A percentile compares a stretch with the other conserved stretches of the same genome.
Evolutionary conservation across 768 basidiomycete species (phyloP).

Genomic region (Boletus reticuloceps): DNA sequence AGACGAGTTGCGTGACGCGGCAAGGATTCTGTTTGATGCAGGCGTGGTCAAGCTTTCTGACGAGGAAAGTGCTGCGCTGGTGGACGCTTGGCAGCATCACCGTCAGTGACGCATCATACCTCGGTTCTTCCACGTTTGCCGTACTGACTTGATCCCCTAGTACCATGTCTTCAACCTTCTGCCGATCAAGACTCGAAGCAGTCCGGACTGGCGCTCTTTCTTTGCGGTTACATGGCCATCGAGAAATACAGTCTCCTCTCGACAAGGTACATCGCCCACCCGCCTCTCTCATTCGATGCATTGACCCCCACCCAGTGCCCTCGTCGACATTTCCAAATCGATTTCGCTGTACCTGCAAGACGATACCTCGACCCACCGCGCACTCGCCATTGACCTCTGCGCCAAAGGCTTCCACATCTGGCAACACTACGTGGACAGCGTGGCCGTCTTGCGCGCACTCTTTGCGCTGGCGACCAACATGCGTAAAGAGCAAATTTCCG

Average conservation of each 20-base stretch:
- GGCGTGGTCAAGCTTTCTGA: slow-evolving; percentile 66
- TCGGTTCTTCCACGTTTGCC: background rate
- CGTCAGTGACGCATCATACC: slow-evolving; percentile 38
- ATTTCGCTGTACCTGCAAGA: slow-evolving; percentile 76
- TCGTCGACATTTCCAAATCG: slow-evolving; percentile 84
- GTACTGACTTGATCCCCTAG: slow-evolving; percentile 33
- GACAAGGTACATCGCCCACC: slow-evolving; percentile 48
- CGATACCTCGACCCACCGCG: slow-evolving; percentile 59
- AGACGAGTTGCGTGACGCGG: slow-evolving; percentile 78
- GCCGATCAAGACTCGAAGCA: slow-evolving; percentile 55
- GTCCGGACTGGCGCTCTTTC: slow-evolving; percentile 69
- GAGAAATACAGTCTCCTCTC: slow-evolving; percentile 78
- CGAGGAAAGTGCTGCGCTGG: slow-evolving; percentile 54
- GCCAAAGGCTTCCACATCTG: slow-evolving; percentile 90
- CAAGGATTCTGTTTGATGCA: slow-evolving; percentile 76
- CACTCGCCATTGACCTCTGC: slow-evolving; percentile 85
- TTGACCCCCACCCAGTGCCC: slow-evolving; percentile 44
- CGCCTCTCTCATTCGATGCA: background rate
- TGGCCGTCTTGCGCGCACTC: slow-evolving; percentile 81
- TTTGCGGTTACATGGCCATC: slow-evolving; percentile 80
- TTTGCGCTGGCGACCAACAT: slow-evolving; percentile 75
- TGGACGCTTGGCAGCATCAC: slow-evolving; percentile 63
- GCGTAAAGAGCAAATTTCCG: slow-evolving; percentile 64
- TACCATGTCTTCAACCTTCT: slow-evolving; percentile 60
- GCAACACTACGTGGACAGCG: slow-evolving; percentile 91